These are phyloP conservation scores for Flaveria trinervia DNA, from an alignment of 129 eudicot genomes.

Conservation along the genomic window DNA sequence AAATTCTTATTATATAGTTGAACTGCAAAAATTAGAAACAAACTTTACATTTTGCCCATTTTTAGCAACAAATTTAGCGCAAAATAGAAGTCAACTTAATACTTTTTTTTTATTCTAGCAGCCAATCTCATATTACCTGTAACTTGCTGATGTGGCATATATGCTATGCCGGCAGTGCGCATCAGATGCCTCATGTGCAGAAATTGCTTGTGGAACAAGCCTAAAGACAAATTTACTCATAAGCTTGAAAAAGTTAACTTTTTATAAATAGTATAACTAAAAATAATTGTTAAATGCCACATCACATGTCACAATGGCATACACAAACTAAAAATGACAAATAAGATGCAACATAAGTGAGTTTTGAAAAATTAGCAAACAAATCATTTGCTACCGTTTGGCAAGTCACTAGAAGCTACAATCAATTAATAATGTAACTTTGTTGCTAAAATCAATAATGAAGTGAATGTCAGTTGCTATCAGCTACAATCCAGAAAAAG, in stretches of 20 bases:
- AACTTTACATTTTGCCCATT: neutral
- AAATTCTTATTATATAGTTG: neutral
- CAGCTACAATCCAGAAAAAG: neutral
- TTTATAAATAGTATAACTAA: neutral
- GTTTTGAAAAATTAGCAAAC: neutral
- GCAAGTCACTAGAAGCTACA: neutral
- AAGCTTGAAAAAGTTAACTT: neutral
- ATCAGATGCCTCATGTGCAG: neutral
- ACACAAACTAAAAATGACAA: neutral
- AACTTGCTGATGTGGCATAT: neutral
- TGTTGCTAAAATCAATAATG: neutral
- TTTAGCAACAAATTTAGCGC: neutral
- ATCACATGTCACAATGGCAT: neutral
- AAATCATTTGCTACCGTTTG: neutral
- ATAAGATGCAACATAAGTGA: neutral
- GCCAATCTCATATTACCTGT: neutral
- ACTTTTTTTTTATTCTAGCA: neutral
- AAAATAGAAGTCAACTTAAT: neutral
- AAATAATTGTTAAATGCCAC: neutral
- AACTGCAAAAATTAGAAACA: neutral
- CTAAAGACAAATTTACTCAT: neutral
- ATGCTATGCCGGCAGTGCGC: neutral
- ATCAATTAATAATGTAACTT: neutral
- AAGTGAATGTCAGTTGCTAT: neutral
- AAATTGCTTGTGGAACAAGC: neutral